Evolutionary conservation across 192 early-diverging fungal genomes (phyloP).

Genomic region (Diversispora epigaea): DNA sequence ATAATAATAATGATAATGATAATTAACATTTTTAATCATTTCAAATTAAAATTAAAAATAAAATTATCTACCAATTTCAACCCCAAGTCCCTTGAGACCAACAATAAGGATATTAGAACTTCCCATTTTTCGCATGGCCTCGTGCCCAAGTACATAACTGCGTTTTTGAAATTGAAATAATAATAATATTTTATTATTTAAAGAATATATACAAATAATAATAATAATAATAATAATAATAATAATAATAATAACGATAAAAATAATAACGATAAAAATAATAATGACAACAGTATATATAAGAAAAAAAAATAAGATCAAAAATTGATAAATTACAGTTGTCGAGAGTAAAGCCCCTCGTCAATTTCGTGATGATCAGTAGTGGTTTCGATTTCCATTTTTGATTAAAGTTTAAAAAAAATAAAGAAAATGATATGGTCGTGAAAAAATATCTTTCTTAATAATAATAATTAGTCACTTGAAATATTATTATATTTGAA

Average conservation of each 20-base stretch:
- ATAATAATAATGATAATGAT: not conserved
- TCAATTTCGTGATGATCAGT: slow-evolving; percentile 66
- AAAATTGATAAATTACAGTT: slow-evolving; percentile 75
- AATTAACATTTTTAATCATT: not conserved
- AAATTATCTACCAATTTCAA: slow-evolving; percentile 91
- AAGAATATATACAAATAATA: not conserved
- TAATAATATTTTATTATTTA: too few relatives aligned
- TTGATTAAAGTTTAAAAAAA: not conserved
- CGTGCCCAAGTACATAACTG: slow-evolving; percentile 89
- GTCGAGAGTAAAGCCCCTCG: slow-evolving; percentile 97
- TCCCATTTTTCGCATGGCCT: slow-evolving; percentile 98
- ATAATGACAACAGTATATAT: not conserved
- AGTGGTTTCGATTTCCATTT: slow-evolving; percentile 44
- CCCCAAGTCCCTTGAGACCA: slow-evolving; percentile 93
- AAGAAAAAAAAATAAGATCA: slow-evolving; percentile 29
- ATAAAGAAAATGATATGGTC: too few relatives aligned
- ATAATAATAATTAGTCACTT: too few relatives aligned
- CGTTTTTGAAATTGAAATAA: too few relatives aligned
- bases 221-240: not conserved
- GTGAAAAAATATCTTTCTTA: too few relatives aligned
- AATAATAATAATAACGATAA: not conserved
- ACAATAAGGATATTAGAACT: slow-evolving; percentile 93
- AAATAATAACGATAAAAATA: not conserved
- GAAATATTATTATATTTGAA: too few relatives aligned
- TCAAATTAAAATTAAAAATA: not conserved